phyloP scores from a whole-genome alignment of 1,139 yeast species.

The Taiozyma sp. region DNA sequence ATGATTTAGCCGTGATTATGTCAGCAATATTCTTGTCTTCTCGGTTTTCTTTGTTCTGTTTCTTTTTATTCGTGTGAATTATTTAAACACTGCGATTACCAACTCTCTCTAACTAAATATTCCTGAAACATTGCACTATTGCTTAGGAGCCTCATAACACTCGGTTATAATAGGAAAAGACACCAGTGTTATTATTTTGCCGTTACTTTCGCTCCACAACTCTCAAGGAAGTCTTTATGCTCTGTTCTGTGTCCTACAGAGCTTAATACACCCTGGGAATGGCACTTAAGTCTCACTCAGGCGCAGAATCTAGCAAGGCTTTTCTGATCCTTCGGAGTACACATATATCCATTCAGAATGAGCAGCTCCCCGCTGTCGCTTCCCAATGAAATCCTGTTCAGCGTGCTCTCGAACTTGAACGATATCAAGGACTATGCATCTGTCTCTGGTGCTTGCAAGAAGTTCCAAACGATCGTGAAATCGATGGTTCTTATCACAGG shows the following conservation, averaged over 20 bases:
- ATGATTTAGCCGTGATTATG: too few relatives aligned
- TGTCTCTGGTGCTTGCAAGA: slow-evolving; percentile 2
- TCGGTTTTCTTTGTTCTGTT: too few relatives aligned
- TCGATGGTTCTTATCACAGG: slow-evolving; percentile 3
- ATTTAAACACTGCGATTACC: too few relatives aligned
- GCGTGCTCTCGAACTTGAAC: neutral
- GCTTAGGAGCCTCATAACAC: neutral
- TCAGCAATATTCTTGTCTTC: too few relatives aligned
- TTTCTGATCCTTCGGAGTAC: neutral
- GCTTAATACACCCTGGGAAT: neutral
- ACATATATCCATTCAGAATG: neutral
- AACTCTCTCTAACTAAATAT: too few relatives aligned
- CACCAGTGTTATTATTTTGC: too few relatives aligned
- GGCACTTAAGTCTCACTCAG: neutral
- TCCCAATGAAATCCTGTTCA: slow-evolving; percentile 1
- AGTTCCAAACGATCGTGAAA: slow-evolving; percentile 1
- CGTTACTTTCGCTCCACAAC: too few relatives aligned
- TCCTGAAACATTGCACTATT: too few relatives aligned
- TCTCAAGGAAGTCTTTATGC: too few relatives aligned
- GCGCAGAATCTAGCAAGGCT: neutral
- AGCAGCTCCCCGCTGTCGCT: neutral
- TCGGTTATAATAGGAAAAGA: neutral
- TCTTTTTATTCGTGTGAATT: too few relatives aligned
- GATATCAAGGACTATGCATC: slow-evolving; percentile 2
- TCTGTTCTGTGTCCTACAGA: neutral